phyloP scores from a whole-genome alignment of 2,329 filamentous ascomycete genomes.

The Malbranchea zuffiana region DNA sequence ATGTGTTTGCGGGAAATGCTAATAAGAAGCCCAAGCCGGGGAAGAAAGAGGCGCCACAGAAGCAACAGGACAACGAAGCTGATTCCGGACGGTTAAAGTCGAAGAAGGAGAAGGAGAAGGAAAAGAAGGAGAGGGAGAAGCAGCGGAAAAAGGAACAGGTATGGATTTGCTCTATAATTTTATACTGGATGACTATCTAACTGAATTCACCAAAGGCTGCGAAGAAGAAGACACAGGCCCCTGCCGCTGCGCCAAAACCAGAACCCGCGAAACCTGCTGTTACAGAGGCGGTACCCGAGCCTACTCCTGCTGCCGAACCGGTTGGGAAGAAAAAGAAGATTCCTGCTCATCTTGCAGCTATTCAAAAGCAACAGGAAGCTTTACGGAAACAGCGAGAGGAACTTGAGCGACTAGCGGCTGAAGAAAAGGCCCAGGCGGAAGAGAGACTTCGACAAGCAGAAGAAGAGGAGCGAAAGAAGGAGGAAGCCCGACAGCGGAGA shows the following conservation, averaged over 20 bases:
- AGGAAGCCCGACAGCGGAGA: constrained; percentile 36
- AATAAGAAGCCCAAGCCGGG: constrained; percentile 38
- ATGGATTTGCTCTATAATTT: constrained; percentile 21
- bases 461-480: constrained; percentile 38
- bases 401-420: constrained; percentile 30
- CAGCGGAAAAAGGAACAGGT: constrained; percentile 97
- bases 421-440: constrained; percentile 32
- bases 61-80: constrained; percentile 41
- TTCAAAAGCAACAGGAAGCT: constrained; percentile 41
- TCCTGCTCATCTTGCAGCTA: constrained; percentile 43
- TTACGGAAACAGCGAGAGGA: constrained; percentile 38
- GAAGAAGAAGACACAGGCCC: constrained; percentile 62
- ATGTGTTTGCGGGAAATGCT: constrained; percentile 66
- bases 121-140: constrained; percentile 98
- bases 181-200: constrained; percentile 8
- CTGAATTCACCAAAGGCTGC: too few relatives aligned
- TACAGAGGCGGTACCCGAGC: constrained; percentile 25
- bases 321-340: constrained; percentile 76
- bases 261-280: constrained; percentile 42
- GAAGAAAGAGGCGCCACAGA: constrained; percentile 47
- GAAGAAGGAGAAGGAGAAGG: constrained; percentile 96
- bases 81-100: constrained; percentile 69
- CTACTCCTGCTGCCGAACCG: constrained; percentile 26
- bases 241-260: constrained; percentile 41
- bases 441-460: constrained; percentile 28